Conservation (phyloP, 1,284 basidiomycete genomes). For the Somion occarium region DNA sequence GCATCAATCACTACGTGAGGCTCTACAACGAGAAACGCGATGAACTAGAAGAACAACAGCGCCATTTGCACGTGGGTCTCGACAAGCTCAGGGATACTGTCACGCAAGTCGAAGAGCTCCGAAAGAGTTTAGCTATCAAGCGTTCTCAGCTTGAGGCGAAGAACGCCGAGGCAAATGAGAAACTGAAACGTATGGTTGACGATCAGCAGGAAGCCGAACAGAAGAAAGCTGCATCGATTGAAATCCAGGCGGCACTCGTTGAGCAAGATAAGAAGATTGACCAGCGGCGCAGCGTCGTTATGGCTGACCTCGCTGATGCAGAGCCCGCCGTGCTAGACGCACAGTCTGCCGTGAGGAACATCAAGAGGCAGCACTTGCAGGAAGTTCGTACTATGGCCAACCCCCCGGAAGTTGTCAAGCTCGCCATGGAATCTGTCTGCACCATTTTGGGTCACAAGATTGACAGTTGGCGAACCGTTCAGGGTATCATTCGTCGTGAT, state of each 20-base stretch:
- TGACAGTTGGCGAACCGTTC: conserved; percentile 95
- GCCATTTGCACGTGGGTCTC: conserved; percentile 96
- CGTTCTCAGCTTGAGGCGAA: conserved; percentile 91
- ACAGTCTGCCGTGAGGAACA: conserved; percentile 92
- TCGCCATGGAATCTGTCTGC: conserved; percentile 99
- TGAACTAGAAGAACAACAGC: conserved; percentile 97
- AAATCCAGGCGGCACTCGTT: conserved; percentile 91
- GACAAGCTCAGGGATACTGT: conserved; percentile 97
- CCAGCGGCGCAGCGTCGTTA: conserved; percentile 84
- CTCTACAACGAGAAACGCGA: conserved; percentile 98
- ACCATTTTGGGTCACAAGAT: conserved; percentile 97
- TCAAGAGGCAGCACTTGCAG: conserved; percentile 94
- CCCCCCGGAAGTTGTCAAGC: conserved; percentile 95
- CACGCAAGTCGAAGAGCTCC: conserved; percentile 92
- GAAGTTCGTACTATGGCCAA: conserved; percentile 99
- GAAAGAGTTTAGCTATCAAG: conserved; percentile 94
- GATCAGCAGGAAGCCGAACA: conserved; percentile 99
- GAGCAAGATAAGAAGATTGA: conserved; percentile 90
- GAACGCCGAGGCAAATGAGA: conserved; percentile 93
- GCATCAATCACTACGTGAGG: conserved; percentile 97
- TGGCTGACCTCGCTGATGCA: conserved; percentile 95
- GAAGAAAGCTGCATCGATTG: conserved; percentile 94
- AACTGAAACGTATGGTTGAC: conserved; percentile 95
- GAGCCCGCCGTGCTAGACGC: conserved; percentile 97
- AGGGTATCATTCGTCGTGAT: conserved; percentile 94